Evolutionary conservation across 1,284 basidiomycete genomes (phyloP).

Genomic region (Ceratobasidium sp.): DNA sequence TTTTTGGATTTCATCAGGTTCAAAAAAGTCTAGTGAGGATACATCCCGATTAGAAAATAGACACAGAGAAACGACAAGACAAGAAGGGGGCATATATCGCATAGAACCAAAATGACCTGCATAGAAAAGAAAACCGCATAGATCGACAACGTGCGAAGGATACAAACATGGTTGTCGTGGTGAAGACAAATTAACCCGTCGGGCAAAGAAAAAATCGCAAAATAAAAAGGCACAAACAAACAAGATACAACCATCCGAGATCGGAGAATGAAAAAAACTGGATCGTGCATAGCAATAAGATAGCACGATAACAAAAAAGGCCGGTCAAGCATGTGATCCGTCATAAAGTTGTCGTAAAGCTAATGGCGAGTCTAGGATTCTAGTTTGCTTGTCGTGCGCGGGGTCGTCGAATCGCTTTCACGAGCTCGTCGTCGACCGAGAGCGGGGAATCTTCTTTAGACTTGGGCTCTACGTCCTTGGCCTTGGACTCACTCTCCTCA

Average conservation of each 20-base stretch:
- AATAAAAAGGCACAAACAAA: neutral
- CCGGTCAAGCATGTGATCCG: neutral
- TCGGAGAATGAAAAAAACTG: neutral
- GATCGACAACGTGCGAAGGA: neutral
- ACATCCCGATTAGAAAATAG: constrained; percentile 1
- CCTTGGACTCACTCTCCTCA: neutral
- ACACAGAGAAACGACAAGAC: neutral
- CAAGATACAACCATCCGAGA: neutral
- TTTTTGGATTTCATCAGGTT: constrained; percentile 13
- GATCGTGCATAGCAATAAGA: too few species aligned
- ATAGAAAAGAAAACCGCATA: neutral
- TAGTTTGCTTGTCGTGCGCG: constrained; percentile 6
- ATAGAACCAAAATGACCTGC: neutral
- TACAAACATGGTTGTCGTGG: constrained; percentile 20
- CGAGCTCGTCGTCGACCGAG: constrained; percentile 3
- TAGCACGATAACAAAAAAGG: neutral
- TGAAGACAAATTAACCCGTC: constrained; percentile 3
- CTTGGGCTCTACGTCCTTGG: neutral
- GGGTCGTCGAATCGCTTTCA: neutral
- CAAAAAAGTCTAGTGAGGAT: constrained; percentile 8
- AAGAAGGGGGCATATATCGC: neutral
- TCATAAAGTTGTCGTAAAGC: constrained; percentile 9
- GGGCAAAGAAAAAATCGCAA: neutral
- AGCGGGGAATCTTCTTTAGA: constrained; percentile 16
- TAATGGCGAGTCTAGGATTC: too few species aligned